Evolutionary conservation across 352 stramenopile genomes (phyloP).

Genomic region (Thalassiosira sp.): DNA sequence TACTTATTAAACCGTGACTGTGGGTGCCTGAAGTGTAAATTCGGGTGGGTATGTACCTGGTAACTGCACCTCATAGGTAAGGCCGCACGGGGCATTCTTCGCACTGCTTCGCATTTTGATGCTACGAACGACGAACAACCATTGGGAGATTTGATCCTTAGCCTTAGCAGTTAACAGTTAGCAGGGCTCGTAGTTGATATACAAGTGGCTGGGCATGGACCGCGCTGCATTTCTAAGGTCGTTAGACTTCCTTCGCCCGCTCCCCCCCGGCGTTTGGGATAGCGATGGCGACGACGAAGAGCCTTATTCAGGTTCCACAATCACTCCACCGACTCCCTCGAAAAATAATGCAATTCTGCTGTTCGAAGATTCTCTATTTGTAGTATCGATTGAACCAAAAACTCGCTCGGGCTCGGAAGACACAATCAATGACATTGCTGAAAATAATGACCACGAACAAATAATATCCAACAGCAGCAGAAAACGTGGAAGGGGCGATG

Average conservation of each 20-base stretch:
- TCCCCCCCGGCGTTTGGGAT: constrained; percentile 5
- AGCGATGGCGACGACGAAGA: constrained; percentile 1
- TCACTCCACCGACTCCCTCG: constrained; percentile 28
- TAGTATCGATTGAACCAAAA: constrained; percentile 44
- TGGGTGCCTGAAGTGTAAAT: no score
- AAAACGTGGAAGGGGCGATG: constrained; percentile 26
- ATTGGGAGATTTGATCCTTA: no score
- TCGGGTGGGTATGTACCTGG: no score
- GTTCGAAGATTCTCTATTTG: constrained; percentile 8
- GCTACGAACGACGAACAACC: no score
- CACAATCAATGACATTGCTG: not conserved
- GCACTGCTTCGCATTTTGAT: no score
- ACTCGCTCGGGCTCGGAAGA: not conserved
- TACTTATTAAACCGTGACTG: no score
- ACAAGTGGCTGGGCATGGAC: no score
- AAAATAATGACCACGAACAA: not conserved
- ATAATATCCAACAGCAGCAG: not conserved
- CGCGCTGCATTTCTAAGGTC: constrained; percentile 36
- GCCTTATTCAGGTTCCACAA: constrained; percentile 35
- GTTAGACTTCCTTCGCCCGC: constrained; percentile 23
- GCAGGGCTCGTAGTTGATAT: no score
- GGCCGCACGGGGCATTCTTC: no score
- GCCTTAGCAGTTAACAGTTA: no score
- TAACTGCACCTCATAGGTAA: no score
- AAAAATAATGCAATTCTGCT: constrained; percentile 10